phyloP scores from a whole-genome alignment of 139 green algal species.

The Coccomyxa sp. region DNA sequence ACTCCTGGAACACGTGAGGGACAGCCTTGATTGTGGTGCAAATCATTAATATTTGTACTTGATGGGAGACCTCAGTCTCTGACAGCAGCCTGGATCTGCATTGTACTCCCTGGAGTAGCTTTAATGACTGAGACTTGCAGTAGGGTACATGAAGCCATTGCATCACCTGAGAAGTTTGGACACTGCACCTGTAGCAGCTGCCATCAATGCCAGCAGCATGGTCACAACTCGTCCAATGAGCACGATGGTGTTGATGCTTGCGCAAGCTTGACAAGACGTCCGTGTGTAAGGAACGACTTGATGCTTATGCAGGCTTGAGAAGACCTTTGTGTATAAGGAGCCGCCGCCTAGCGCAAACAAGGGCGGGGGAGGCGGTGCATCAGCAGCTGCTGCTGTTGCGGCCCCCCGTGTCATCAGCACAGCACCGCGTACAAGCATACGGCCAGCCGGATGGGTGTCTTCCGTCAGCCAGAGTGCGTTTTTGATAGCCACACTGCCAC shows the following conservation, averaged over 20 bases:
- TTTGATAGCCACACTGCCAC: too few relatives aligned
- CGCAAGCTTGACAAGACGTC: too few relatives aligned
- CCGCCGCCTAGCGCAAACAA: too few relatives aligned
- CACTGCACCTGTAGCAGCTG: background rate
- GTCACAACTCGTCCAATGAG: too few relatives aligned
- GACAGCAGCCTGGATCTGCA: background rate
- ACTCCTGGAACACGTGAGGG: constrained; percentile 44
- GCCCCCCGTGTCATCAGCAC: background rate
- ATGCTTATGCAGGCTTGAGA: background rate
- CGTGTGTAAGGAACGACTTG: too few relatives aligned
- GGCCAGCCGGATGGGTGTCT: background rate
- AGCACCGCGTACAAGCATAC: background rate
- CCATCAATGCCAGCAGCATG: too few relatives aligned
- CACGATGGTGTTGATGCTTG: too few relatives aligned
- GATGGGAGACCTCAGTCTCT: background rate
- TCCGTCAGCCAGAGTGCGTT: background rate
- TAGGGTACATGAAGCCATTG: background rate
- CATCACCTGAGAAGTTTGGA: background rate
- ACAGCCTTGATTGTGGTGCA: constrained; percentile 7
- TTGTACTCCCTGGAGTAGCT: background rate
- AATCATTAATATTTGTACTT: background rate
- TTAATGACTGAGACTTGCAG: too few relatives aligned
- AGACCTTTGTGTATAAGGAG: background rate
- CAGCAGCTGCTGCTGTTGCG: background rate
- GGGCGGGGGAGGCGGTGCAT: background rate